Evolutionary conservation across 805 yeast species (phyloP), one percentile per base, ranked within the genome.

Genomic region (Cyberlindnera misumaiensis): DNA sequence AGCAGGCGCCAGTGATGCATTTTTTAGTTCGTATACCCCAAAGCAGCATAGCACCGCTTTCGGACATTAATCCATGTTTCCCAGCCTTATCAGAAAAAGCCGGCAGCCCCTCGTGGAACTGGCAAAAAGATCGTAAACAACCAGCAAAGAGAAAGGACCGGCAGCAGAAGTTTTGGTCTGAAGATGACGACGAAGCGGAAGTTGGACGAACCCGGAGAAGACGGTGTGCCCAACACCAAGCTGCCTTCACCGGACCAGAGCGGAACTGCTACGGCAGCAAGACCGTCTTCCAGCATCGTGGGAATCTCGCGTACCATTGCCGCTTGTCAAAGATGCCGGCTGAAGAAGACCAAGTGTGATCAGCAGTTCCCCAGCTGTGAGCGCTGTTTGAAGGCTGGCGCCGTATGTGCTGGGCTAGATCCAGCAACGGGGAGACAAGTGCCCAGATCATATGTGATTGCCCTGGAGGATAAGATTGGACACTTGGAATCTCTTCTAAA

Each of bases 391-490:
- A 72, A 67, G 40, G 81, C 83, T 10, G 73, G 76, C 5, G 81
- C 65, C 3, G 84, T 83, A 6, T 88, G 97, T 60, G 77, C 86
- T 4, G 86, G 94, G 0, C 59, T 84, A 3, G 96, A 89, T 55
- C 88, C 95, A 0, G 86, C 88, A 6, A 85, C 96, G 0, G 95
- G 95, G 0, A 66, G 95, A 39, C 87, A 83, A 47, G 76, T 87
- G 1, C 94, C 96, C 0, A 64, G 97, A 28, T 82, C 87, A 3
- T 83, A 83, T 52, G 75, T 86, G 4, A 70, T 76, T 15, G 81
- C 79, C 48, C 62, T 87, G 41, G 96, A 87, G 54, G 79, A 76
- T 40, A 63, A 78, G 28, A 65, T 86, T 3, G 65, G 68, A 8
- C 60, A 62, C n/a, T 62, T 87, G 43, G 85, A 83, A 55, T 49